Evolutionary conservation across 2,329 filamentous ascomycete genomes (phyloP), one percentile per base, ranked within the genome.

Genomic region (Furcasterigmium furcatum): DNA sequence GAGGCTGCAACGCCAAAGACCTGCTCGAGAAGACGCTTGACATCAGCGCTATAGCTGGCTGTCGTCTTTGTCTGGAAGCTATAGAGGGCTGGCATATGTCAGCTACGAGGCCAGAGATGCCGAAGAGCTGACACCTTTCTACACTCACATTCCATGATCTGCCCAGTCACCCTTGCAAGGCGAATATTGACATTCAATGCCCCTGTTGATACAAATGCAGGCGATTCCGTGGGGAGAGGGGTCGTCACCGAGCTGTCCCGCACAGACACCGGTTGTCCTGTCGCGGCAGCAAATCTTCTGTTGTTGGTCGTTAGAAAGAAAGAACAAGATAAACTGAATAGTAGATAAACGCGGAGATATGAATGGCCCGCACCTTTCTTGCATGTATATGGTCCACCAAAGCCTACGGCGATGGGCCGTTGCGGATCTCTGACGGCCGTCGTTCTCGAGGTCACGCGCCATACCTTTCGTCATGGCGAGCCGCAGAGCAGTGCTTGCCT

Each of bases 221-320:
- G 48, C 1, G 48, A 46, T 14, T 50, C 48, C 3, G 27, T 21
- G 4, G 48, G 46, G 38, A 48, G 41, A 2, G 40, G 39, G 3
- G 48, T 43, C 7, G 43, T 43, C 3, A 50, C 44, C 1, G 44
- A 42, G 2, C 48, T 46, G 36, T 50, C 48, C 3, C 20, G 20
- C 4, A 50, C 48, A 8, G 45, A 36, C 7, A 46, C 40, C 2
- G 48, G 46, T 0, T 48, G 45, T 4, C 48, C 48, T 1, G 46
- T 50, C 1, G 48, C 48, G 2, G 48, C 46, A 3, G 48, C 48
- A 13, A 50, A 46, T 22, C 48, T 34, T 22, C 48, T 50, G 1
- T 12, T 27, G n/a, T n/a, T n/a, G n/a, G n/a, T 27, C 24, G 12
- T 27, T 7, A 7, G 24, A 27, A 27, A 27, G 24, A 7, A 27